Conservation (phyloP, 108 stramenopile genomes). For the Cyclotella cryptica region DNA sequence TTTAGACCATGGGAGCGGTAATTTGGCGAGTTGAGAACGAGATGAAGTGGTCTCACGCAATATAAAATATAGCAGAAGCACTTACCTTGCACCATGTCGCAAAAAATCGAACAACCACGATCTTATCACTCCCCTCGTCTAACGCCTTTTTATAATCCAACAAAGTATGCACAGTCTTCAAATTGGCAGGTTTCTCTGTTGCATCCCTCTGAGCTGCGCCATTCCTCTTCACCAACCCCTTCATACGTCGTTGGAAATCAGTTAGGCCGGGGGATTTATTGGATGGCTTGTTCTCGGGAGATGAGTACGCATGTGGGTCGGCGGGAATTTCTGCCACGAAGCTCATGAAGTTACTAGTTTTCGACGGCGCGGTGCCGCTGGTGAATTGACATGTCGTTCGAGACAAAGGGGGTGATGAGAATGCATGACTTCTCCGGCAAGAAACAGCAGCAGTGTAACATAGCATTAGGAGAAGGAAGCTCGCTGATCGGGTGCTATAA, state of each 20-base stretch:
- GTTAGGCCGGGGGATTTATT: constrained; percentile 5
- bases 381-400: background rate
- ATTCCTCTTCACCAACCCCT: constrained; percentile 37
- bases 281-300: background rate
- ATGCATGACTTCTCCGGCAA: constrained; percentile 20
- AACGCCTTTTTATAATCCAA: constrained; percentile 66
- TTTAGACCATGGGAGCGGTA: background rate
- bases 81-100: constrained; percentile 81
- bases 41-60: background rate
- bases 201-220: background rate
- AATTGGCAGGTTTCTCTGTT: constrained; percentile 45
- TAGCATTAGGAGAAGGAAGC: background rate
- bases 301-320: background rate
- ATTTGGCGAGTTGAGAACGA: background rate
- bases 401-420: constrained; percentile 11
- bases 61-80: background rate
- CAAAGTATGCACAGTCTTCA: constrained; percentile 55
- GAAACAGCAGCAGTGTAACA: background rate
- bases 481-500: background rate
- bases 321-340: constrained; percentile 31
- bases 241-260: constrained; percentile 46
- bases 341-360: constrained; percentile 16
- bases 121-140: constrained; percentile 50
- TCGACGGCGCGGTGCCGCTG: background rate
- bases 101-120: constrained; percentile 72